Percentiles rank a stretch among this genome's conserved stretches.
Evolutionary conservation across 352 stramenopile species (phyloP).

Genomic region (Globisporangium takayamanum): DNA sequence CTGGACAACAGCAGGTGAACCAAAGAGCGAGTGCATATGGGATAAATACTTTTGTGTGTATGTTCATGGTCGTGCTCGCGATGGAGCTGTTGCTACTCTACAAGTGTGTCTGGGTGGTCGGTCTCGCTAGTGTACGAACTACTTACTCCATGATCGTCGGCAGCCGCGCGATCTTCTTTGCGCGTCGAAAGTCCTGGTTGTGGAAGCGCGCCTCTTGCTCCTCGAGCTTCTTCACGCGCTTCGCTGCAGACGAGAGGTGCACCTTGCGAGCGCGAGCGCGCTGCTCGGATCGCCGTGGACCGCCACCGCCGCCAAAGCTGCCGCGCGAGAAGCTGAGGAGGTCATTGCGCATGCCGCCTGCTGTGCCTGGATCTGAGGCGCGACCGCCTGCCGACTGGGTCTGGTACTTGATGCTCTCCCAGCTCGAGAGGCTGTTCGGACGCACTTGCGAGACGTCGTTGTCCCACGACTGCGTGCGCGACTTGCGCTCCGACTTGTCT

Average conservation of each 20-base stretch:
- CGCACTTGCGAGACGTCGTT: constrained; percentile 18
- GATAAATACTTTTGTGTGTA: too few species aligned
- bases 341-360: constrained; percentile 35
- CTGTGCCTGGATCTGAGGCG: constrained; percentile 63
- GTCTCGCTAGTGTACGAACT: background rate
- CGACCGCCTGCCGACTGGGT: constrained; percentile 26
- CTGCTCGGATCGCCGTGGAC: constrained; percentile 34
- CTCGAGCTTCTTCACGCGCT: constrained; percentile 80
- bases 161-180: constrained; percentile 34
- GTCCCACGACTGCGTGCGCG: constrained; percentile 53
- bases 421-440: constrained; percentile 41
- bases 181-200: constrained; percentile 22
- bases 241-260: constrained; percentile 73
- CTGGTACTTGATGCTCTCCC: constrained; percentile 43
- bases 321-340: constrained; percentile 61
- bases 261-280: constrained; percentile 49
- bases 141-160: constrained; percentile 35
- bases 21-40: too few species aligned
- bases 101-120: background rate
- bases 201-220: constrained; percentile 70
- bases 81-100: background rate
- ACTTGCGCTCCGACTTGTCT: constrained; percentile 20
- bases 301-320: constrained; percentile 29
- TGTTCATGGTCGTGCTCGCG: too few species aligned
- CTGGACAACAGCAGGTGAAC: too few species aligned